Evolutionary conservation across 2,329 filamentous ascomycete genomes (phyloP), one percentile per base, ranked within the genome.

Genomic region (Ophiocordyceps camponoti-floridani): DNA sequence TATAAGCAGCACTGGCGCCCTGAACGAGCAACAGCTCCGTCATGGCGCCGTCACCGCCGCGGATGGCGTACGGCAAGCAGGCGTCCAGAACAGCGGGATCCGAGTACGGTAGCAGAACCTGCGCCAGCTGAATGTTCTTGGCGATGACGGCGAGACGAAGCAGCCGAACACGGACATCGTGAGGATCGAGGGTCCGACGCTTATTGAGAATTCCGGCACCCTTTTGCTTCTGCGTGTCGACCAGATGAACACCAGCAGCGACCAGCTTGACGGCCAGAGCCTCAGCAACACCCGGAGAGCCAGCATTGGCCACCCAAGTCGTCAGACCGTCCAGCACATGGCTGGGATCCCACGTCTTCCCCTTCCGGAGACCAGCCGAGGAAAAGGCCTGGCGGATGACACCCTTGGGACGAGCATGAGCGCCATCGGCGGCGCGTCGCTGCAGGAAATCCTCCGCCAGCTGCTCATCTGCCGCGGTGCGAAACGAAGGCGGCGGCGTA

Each of bases 231-330:
- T 65, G 61, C 40, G 56, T 59, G 13, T 69, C 62, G 44, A 71
- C 69, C 13, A 76, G 53, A 44, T 74, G 68, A 4, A 72, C 67
- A 13, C 73, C 73, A 1, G 62, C 65, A 1, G 61, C 56, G 33
- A 63, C 60, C 31, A 77, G 57, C 54, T 69, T 72, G 4, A 56
- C 59, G 28, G 77, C 65, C 23, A 77, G 61, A 0, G 69, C 69
- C 52, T 76, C 70, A n/a, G 70, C 73, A 4, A 77, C 67, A 9
- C 68, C 73, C 0, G 73, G 65, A 0, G 70, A 65, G 12, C 72
- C 72, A 14, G 57, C 58, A 42, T 65, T 69, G 33, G 61, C 56
- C 46, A 77, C 62, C 52, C 73, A 71, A 40, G 60, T 58, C 42
- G 67, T 59, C 44, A 77, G 60, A 13, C 67, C 66, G 43, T 69